Percentiles rank a stretch among this genome's conserved stretches.
These are phyloP conservation scores for Hypoxylon sp. DNA, from an alignment of 2,329 filamentous ascomycete species.

Conservation along the genomic window DNA sequence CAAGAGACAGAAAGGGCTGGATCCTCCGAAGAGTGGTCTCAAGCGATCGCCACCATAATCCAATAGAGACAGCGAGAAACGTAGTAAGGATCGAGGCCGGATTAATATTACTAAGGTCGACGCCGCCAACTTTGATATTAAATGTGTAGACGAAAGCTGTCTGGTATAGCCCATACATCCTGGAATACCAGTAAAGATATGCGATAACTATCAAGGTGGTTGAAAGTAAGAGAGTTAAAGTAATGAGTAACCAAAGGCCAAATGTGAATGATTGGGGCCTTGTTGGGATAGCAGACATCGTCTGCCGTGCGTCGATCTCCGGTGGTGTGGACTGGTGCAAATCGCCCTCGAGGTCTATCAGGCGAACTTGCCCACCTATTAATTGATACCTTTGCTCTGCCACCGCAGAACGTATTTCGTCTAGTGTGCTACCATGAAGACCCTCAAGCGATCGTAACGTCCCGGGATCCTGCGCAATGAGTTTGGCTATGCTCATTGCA, in stretches of 20 bases:
- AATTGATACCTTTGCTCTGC: slow-evolving; percentile 19
- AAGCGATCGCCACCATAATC: slow-evolving; percentile 34
- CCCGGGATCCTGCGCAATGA: slow-evolving; percentile 27
- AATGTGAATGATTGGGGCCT: slow-evolving; percentile 24
- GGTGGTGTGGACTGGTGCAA: background rate
- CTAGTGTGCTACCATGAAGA: slow-evolving; percentile 8
- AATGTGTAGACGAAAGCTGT: slow-evolving; percentile 39
- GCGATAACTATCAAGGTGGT: slow-evolving; percentile 20
- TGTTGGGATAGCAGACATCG: background rate
- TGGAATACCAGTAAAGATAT: slow-evolving; percentile 30
- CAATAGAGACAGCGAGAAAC: slow-evolving; percentile 34
- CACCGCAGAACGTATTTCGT: slow-evolving; percentile 19
- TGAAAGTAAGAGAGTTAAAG: slow-evolving; percentile 15
- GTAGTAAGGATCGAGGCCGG: slow-evolving; percentile 41
- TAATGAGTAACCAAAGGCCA: slow-evolving; percentile 18
- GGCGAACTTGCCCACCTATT: slow-evolving; percentile 4
- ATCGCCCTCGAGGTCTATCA: slow-evolving; percentile 16
- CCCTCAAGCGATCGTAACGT: slow-evolving; percentile 19
- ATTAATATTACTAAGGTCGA: slow-evolving; percentile 28
- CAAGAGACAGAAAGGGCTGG: slow-evolving; percentile 38
- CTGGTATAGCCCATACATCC: slow-evolving; percentile 32
- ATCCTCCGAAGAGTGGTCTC: slow-evolving; percentile 33
- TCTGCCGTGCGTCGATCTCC: background rate
- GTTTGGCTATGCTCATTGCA: slow-evolving; percentile 28
- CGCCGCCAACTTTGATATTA: slow-evolving; percentile 27